phyloP scores from a whole-genome alignment of 352 stramenopile species.

The Pythium apleroticum region DNA sequence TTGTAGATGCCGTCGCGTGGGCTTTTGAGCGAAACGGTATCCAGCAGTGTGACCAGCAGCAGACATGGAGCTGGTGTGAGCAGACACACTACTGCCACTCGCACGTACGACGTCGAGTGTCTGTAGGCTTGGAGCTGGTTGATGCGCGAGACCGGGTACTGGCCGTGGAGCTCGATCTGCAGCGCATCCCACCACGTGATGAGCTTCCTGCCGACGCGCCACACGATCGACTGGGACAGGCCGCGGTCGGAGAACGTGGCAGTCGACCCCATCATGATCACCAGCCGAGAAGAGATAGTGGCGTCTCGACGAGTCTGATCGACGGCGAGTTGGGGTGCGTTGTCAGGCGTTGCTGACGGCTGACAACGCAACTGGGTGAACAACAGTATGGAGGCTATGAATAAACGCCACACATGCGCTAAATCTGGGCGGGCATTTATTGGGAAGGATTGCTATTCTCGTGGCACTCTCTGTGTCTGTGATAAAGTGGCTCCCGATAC shows the following conservation, averaged over 20 bases:
- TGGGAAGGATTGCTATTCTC: too few species aligned
- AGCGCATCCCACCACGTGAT: conserved; percentile 12
- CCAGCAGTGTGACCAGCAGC: conserved; percentile 31
- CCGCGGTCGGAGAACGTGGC: not conserved
- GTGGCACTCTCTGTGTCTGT: too few species aligned
- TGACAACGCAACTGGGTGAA: too few species aligned
- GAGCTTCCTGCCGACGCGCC: not conserved
- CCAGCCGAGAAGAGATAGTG: not conserved
- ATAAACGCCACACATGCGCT: too few species aligned
- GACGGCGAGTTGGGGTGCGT: not conserved
- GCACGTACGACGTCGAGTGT: not conserved
- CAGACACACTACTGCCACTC: conserved; percentile 16
- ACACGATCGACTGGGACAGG: not conserved
- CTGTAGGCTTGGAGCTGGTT: conserved; percentile 15
- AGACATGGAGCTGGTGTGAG: conserved; percentile 38
- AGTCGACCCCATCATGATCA: not conserved
- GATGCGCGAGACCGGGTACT: conserved; percentile 37
- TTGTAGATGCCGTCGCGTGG: conserved; percentile 27
- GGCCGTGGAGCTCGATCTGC: conserved; percentile 40
- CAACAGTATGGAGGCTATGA: too few species aligned
- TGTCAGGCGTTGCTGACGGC: too few species aligned
- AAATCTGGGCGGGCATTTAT: too few species aligned
- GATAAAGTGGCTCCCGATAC: too few species aligned
- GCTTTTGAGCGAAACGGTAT: conserved; percentile 25
- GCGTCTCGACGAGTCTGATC: not conserved